A percentile compares a stretch with the other conserved stretches of the same genome.
These are phyloP conservation scores for Paratrypanosoma confusum DNA, from an alignment of 208 protist genomes.

Conservation along the genomic window DNA sequence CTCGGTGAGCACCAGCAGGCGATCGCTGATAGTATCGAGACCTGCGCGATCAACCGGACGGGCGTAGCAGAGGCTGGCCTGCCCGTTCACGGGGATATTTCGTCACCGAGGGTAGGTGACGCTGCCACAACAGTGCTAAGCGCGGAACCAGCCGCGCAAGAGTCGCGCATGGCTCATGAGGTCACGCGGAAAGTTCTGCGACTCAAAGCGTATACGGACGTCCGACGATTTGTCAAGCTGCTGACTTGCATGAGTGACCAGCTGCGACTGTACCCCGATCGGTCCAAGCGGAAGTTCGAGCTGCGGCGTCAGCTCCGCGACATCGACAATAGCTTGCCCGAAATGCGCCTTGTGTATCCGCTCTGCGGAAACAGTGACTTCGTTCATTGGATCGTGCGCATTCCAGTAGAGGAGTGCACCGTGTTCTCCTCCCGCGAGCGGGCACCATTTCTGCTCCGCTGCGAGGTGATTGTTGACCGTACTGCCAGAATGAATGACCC, in stretches of 20 bases:
- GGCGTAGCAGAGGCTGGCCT: no score
- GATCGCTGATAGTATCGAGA: slow-evolving; percentile 80
- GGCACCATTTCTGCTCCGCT: slow-evolving; percentile 70
- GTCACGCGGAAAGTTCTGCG: slow-evolving; percentile 69
- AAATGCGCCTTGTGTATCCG: slow-evolving; percentile 60
- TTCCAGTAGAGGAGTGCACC: slow-evolving; percentile 79
- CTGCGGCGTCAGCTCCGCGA: slow-evolving; percentile 39
- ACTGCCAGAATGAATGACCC: slow-evolving; percentile 74
- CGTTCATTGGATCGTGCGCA: slow-evolving; percentile 77
- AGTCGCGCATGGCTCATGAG: slow-evolving; percentile 3
- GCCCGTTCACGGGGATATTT: no score
- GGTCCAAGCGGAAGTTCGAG: slow-evolving; percentile 55
- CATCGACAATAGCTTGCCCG: slow-evolving; percentile 47
- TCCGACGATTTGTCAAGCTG: slow-evolving; percentile 54
- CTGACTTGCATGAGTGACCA: slow-evolving; percentile 66
- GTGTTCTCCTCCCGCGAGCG: slow-evolving; percentile 83
- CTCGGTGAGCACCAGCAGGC: slow-evolving; percentile 51
- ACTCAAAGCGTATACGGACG: slow-evolving; percentile 74
- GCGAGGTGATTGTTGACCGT: slow-evolving; percentile 82
- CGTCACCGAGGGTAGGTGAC: no score
- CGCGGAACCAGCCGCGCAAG: not conserved
- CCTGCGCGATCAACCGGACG: slow-evolving; percentile 75
- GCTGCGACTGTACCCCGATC: slow-evolving; percentile 53
- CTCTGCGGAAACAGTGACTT: slow-evolving; percentile 41
- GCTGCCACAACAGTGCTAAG: not conserved